Percentiles rank a stretch among this genome's conserved stretches.
phyloP scores from a whole-genome alignment of 2,329 filamentous ascomycete species.

The Triangularia verruculosa region DNA sequence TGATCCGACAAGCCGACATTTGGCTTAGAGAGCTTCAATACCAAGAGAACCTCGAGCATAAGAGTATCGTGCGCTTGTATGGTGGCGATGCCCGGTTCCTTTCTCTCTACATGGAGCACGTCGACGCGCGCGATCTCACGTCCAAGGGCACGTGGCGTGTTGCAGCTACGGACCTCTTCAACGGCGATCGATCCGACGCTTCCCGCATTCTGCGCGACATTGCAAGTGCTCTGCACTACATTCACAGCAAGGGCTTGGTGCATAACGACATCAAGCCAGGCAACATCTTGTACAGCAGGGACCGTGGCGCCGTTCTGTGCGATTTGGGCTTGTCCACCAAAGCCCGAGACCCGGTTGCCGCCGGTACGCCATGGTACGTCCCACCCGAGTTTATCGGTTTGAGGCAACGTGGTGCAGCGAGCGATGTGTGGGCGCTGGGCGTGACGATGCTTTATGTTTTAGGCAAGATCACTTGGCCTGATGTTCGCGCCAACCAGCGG shows the following conservation, averaged over 20 bases:
- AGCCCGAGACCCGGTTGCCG: conserved; percentile 40
- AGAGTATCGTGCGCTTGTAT: conserved; percentile 57
- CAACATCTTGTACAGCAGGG: conserved; percentile 58
- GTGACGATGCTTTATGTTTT: conserved; percentile 60
- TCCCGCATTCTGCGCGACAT: conserved; percentile 54
- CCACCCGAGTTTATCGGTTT: conserved; percentile 59
- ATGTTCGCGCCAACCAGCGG: conserved; percentile 46
- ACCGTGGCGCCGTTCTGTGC: conserved; percentile 58
- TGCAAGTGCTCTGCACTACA: conserved; percentile 51
- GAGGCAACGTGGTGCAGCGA: conserved; percentile 51
- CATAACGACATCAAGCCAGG: conserved; percentile 64
- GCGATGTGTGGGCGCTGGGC: conserved; percentile 59
- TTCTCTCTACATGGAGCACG: conserved; percentile 60
- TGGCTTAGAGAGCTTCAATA: conserved; percentile 58
- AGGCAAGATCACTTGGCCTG: conserved; percentile 54
- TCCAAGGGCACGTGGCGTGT: conserved; percentile 49
- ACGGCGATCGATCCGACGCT: conserved; percentile 48
- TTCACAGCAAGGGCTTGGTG: conserved; percentile 51
- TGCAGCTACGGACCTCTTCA: conserved; percentile 46
- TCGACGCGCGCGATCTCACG: conserved; percentile 55
- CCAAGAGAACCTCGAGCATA: conserved; percentile 53
- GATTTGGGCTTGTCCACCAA: conserved; percentile 57
- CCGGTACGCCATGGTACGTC: conserved; percentile 61
- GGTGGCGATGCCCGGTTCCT: conserved; percentile 59
- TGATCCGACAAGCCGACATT: conserved; percentile 58